Percentiles rank a stretch among this genome's conserved stretches.
Conservation (phyloP, 768 basidiomycete genomes). For the Auriculariales sp. region DNA sequence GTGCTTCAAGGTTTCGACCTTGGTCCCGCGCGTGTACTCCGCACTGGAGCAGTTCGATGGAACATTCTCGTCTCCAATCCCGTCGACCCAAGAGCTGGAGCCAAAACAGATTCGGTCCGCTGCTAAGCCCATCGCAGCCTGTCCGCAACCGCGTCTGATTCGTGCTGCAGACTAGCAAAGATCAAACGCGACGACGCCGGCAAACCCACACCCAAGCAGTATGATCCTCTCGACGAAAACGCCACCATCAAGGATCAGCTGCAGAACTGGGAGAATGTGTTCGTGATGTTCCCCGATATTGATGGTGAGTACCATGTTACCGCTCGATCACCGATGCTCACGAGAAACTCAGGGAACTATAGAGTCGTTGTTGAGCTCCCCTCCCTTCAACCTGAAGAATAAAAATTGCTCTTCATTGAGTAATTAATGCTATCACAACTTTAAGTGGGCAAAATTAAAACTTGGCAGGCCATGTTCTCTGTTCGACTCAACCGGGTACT, state of each 20-base stretch:
- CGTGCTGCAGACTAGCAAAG: not conserved
- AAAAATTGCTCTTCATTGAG: no score
- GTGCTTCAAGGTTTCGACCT: constrained; percentile 15
- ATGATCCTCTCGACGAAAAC: constrained; percentile 36
- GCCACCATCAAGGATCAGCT: constrained; percentile 34
- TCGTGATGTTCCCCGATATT: constrained; percentile 49
- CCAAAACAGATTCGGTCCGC: constrained; percentile 45
- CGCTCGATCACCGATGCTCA: no score
- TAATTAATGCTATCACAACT: no score
- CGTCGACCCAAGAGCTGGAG: constrained; percentile 21
- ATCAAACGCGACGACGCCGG: constrained; percentile 29
- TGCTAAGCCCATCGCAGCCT: no score
- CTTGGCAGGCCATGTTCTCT: no score
- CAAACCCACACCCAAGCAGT: constrained; percentile 28
- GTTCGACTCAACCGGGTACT: no score
- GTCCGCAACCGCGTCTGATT: no score
- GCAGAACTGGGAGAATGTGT: constrained; percentile 52
- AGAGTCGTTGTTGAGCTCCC: no score
- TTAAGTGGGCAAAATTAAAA: no score
- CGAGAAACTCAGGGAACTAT: no score
- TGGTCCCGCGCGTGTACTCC: constrained; percentile 21
- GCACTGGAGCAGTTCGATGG: constrained; percentile 14
- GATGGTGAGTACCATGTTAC: constrained; percentile 56
- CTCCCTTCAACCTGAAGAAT: no score
- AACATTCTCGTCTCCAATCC: constrained; percentile 14